Evolutionary conservation across 129 eudicot genomes (phyloP).

Genomic region (Flaveria sonorensis): DNA sequence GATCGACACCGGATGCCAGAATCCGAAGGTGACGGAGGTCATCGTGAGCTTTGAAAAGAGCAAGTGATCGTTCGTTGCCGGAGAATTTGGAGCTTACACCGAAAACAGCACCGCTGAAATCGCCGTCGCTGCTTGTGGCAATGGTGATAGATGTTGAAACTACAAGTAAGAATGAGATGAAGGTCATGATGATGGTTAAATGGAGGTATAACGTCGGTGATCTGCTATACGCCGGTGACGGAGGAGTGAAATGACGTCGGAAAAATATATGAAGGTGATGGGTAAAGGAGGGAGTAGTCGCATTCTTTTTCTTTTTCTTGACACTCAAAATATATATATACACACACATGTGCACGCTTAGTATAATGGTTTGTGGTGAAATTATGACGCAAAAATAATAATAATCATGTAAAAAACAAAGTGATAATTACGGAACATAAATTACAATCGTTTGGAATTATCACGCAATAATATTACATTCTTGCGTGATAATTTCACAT

Average conservation of each 20-base stretch:
- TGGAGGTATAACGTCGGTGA: slow-evolving; percentile 7
- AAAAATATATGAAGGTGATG: slow-evolving; percentile 25
- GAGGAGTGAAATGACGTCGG: slow-evolving; percentile 25
- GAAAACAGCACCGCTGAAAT: slow-evolving; percentile 40
- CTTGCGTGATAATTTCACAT: no score
- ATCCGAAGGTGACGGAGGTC: slow-evolving; percentile 42
- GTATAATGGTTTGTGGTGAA: no score
- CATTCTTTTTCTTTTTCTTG: no score
- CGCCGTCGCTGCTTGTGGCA: slow-evolving; percentile 18
- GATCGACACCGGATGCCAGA: slow-evolving; percentile 43
- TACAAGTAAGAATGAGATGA: slow-evolving; percentile 6
- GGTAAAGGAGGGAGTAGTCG: background rate
- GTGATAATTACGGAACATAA: no score
- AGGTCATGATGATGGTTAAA: slow-evolving; percentile 12
- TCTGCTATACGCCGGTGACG: slow-evolving; percentile 26
- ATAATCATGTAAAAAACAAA: no score
- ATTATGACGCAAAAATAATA: no score
- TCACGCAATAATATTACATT: no score
- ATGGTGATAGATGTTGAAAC: slow-evolving; percentile 21
- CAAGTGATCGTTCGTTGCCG: slow-evolving; percentile 37
- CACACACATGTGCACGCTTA: no score
- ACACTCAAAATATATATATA: no score
- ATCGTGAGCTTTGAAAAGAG: slow-evolving; percentile 46
- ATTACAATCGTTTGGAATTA: no score
- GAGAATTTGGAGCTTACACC: slow-evolving; percentile 40